These are phyloP conservation scores for Cystoderma amianthinum DNA, from an alignment of 768 basidiomycete species.

Conservation along the genomic window DNA sequence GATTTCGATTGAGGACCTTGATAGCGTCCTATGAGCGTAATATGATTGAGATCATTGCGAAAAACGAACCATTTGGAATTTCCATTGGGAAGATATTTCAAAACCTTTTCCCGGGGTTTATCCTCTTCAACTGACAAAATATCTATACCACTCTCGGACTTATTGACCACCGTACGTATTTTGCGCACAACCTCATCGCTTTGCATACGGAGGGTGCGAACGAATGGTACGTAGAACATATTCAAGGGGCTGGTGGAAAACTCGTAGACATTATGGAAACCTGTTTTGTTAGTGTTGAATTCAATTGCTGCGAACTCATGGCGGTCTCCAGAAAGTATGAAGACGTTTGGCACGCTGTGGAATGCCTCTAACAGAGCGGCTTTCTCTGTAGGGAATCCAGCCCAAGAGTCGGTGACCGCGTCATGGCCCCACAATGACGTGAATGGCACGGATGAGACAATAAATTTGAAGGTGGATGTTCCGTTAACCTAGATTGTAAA, in stretches of 20 bases:
- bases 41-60: not conserved
- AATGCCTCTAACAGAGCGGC: conserved; percentile 47
- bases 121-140: conserved; percentile 20
- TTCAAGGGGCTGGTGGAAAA: conserved; percentile 66
- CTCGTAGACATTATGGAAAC: conserved; percentile 43
- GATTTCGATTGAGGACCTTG: conserved; percentile 67
- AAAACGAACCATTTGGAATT: conserved; percentile 56
- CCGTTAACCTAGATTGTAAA: conserved; percentile 45
- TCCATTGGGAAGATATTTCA: conserved; percentile 57
- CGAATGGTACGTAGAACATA: conserved; percentile 61
- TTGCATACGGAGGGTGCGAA: conserved; percentile 40
- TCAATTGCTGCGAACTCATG: conserved; percentile 76
- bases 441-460: conserved; percentile 70
- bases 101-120: conserved; percentile 44
- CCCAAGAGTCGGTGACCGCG: conserved; percentile 64
- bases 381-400: conserved; percentile 55
- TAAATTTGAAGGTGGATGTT: conserved; percentile 73
- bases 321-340: conserved; percentile 66
- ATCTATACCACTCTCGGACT: conserved; percentile 17
- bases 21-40: not conserved
- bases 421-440: conserved; percentile 65
- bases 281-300: conserved; percentile 32
- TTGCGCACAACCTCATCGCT: conserved; percentile 36
- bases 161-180: conserved; percentile 18
- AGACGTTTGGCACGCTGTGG: conserved; percentile 62